A percentile compares a stretch with the other conserved stretches of the same genome.
Evolutionary conservation across 2,329 filamentous ascomycete species (phyloP).

Genomic region (Sordariomycetes sp.): DNA sequence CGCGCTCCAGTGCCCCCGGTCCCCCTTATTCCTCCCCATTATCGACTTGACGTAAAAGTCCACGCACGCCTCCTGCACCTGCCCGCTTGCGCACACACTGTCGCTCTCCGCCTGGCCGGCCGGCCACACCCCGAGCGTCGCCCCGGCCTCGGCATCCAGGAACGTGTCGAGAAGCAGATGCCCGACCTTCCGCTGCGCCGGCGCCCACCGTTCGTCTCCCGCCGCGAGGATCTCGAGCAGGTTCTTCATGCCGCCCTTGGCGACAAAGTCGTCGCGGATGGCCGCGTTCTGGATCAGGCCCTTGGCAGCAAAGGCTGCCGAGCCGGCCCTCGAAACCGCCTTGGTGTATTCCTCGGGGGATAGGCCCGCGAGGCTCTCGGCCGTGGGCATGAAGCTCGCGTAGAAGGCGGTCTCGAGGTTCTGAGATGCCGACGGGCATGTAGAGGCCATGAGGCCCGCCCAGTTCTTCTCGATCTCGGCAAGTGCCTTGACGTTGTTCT

Average conservation of each 20-base stretch:
- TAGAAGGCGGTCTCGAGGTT: conserved; percentile 28
- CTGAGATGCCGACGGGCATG: conserved; percentile 20
- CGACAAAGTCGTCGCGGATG: conserved; percentile 46
- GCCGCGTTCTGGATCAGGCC: conserved; percentile 42
- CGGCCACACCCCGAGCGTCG: conserved; percentile 46
- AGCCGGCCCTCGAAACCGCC: conserved; percentile 10
- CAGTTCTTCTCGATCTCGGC: conserved; percentile 37
- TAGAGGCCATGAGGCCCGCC: conserved; percentile 25
- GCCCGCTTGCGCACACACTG: conserved; percentile 21
- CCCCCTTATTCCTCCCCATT: conserved; percentile 21
- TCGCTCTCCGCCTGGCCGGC: conserved; percentile 20
- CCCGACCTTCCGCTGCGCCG: conserved; percentile 41
- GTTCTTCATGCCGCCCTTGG: conserved; percentile 38
- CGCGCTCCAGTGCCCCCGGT: conserved; percentile 33
- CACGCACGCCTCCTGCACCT: conserved; percentile 43
- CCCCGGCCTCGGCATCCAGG: conserved; percentile 55
- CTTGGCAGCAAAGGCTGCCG: conserved; percentile 35
- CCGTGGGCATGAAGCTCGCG: conserved; percentile 23
- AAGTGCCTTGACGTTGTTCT: conserved; percentile 56
- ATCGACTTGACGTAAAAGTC: conserved; percentile 38
- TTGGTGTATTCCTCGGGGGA: conserved; percentile 6
- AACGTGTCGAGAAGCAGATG: conserved; percentile 54
- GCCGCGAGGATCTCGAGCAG: conserved; percentile 41
- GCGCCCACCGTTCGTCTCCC: conserved; percentile 34
- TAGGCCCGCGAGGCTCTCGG: neutral